Evolutionary conservation across 2,329 filamentous ascomycete genomes (phyloP).

Genomic region (Colletotrichum tamarilloi): DNA sequence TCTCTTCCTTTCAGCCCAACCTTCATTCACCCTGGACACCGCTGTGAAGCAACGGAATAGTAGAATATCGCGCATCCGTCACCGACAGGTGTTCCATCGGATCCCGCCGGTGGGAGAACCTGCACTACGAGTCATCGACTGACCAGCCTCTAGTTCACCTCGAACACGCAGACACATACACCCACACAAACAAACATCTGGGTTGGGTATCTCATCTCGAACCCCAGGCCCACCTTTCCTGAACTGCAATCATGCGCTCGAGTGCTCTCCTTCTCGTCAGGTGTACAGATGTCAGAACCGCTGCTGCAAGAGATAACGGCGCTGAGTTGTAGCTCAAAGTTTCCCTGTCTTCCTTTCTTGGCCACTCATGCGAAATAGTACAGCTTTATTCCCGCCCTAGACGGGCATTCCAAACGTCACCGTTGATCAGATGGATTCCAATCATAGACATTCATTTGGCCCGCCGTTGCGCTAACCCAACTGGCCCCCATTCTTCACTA

Average conservation of each 20-base stretch:
- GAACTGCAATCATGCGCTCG: too few species aligned
- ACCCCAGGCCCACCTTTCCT: too few species aligned
- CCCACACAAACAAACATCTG: not conserved
- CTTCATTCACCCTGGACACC: not conserved
- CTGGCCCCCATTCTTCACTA: not conserved
- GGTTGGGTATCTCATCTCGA: not conserved
- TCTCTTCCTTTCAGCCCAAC: not conserved
- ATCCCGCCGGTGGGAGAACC: not conserved
- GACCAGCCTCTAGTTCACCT: too few species aligned
- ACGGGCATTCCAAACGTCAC: slow-evolving; percentile 22
- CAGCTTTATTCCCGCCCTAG: slow-evolving; percentile 10
- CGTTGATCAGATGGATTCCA: slow-evolving; percentile 30
- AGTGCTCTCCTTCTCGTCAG: not conserved
- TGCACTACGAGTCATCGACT: not conserved
- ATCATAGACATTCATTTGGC: slow-evolving; percentile 7
- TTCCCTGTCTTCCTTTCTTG: slow-evolving; percentile 12
- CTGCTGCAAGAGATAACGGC: not conserved
- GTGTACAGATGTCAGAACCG: not conserved
- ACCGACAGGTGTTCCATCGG: not conserved
- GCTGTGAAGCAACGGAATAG: too few species aligned
- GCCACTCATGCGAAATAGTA: slow-evolving; percentile 25
- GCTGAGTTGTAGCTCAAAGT: not conserved
- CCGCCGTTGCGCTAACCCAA: slow-evolving; percentile 13
- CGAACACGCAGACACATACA: too few species aligned
- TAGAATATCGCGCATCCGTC: not conserved